phyloP scores from a whole-genome alignment of 768 basidiomycete genomes.

The Boletus rufocinnamomeus region DNA sequence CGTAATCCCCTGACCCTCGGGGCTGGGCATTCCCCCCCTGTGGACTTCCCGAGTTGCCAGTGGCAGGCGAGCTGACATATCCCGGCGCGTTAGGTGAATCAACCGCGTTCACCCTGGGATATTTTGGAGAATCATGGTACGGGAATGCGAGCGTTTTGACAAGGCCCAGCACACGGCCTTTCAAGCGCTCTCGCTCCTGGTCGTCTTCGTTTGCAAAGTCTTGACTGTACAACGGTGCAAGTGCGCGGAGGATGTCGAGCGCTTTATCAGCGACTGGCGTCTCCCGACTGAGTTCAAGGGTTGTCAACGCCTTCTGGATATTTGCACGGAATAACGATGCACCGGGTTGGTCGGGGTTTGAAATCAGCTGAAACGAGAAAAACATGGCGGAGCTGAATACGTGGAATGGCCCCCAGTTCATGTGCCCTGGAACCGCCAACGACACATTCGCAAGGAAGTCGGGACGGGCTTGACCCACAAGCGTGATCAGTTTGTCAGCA shows the following conservation, averaged over 20 bases:
- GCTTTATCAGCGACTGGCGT: conserved; percentile 74
- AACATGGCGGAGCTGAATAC: conserved; percentile 88
- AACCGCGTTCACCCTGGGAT: conserved; percentile 47
- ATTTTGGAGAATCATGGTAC: conserved; percentile 68
- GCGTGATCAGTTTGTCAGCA: conserved; percentile 76
- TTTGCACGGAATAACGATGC: conserved; percentile 75
- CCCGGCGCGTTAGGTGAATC: conserved; percentile 50
- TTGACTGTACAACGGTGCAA: conserved; percentile 71
- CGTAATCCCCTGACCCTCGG: conserved; percentile 31
- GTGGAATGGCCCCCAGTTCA: conserved; percentile 84
- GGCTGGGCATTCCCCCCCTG: conserved; percentile 28
- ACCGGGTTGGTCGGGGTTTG: conserved; percentile 77
- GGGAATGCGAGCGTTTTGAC: conserved; percentile 81
- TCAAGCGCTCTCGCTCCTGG: conserved; percentile 59
- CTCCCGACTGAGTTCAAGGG: conserved; percentile 65
- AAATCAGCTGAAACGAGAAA: conserved; percentile 86
- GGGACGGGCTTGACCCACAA: conserved; percentile 73
- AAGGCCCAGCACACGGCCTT: conserved; percentile 59
- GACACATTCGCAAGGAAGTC: conserved; percentile 72
- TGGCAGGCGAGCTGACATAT: conserved; percentile 54
- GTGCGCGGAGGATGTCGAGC: conserved; percentile 65
- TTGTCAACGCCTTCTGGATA: conserved; percentile 66
- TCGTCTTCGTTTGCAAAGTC: conserved; percentile 54
- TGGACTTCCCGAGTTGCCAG: conserved; percentile 61
- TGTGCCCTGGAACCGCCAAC: conserved; percentile 75